Evolutionary conservation across 345 rosid species (phyloP), one percentile per base, ranked within the genome.

Genomic region (Eucalyptus globulus): DNA sequence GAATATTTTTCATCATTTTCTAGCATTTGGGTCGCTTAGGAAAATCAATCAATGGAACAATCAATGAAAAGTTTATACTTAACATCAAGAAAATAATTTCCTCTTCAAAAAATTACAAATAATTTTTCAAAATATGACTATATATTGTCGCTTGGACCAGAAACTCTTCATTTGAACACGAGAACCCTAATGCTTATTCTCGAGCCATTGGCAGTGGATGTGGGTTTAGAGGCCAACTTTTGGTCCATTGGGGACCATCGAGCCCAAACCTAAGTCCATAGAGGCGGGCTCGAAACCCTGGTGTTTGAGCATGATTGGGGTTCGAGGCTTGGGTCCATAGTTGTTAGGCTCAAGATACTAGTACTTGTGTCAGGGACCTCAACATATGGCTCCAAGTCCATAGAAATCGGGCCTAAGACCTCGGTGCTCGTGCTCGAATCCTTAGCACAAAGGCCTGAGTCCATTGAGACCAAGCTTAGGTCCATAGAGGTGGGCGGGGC

Each of bases 371-470:
- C 1, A 1, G 1, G 62, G 62, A 56, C 29, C 3, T 24, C 1
- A 56, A 24, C 29, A 22, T 56, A 9, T 56, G 29, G 12, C 13
- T 10, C 13, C 29, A 24, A 10, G 2, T 56, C 62, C 29, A 56
- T 56, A 56, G 62, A 24, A 10, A 56, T 56, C 1, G 2, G 1
- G 62, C 13, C 29, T 24, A 22, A 56, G 12, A 56, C 29, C 62
- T 24, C 0, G 3, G 12, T 56, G 6, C 62, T 56, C 1, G 0
- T 56, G 62, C 27, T 1, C 0, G 0, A 24, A 56, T 56, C 62
- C 27, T 56, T 56, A 56, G 62, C 27, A 24, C 1, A 9, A 2
- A 56, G 29, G 62, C 14, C 0, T 5, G 6, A 24, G 29, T 24
- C 62, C 3, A 22, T 56, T 0, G 1, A 56, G 62, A 56, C 13